Percentiles rank a stretch among this genome's conserved stretches.
Evolutionary conservation across 306 rosid species (phyloP).

Genomic region (Alnus rubra): DNA sequence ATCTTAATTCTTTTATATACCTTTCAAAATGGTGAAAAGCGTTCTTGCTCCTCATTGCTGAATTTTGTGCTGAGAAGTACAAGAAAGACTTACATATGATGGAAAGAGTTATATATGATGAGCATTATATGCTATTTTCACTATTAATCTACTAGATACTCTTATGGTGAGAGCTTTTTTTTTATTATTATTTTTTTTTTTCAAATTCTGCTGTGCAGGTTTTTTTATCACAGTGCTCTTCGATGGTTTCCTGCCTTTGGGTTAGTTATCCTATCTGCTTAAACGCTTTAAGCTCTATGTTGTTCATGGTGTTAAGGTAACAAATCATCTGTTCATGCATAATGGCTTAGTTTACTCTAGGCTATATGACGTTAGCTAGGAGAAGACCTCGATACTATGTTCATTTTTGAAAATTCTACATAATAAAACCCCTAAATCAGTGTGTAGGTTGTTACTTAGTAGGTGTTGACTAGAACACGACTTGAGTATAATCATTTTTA

Average conservation of each 20-base stretch:
- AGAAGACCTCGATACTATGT: constrained; percentile 1
- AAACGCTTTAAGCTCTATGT: constrained; percentile 11
- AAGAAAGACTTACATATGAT: not conserved
- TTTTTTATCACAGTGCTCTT: constrained; percentile 93
- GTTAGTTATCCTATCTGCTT: constrained; percentile 48
- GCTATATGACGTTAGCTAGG: not conserved
- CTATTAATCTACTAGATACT: not conserved
- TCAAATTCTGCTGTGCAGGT: constrained; percentile 49
- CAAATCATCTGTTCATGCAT: not conserved
- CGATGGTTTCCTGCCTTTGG: constrained; percentile 84
- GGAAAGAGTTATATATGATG: not conserved
- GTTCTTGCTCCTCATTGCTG: not conserved
- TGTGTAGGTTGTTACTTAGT: not conserved
- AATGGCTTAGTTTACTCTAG: not conserved
- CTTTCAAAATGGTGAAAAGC: not conserved
- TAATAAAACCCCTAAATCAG: not conserved
- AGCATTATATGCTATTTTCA: not conserved
- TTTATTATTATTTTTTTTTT: not conserved
- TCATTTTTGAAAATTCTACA: too few relatives aligned
- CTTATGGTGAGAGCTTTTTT: constrained; percentile 5
- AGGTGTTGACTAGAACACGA: not conserved
- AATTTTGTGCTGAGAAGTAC: not conserved
- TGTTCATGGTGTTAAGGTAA: not conserved
- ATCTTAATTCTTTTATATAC: not conserved
- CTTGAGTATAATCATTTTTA: not conserved